These are phyloP conservation scores for Psilocybe cubensis DNA, from an alignment of 768 basidiomycete genomes.

Conservation along the genomic window DNA sequence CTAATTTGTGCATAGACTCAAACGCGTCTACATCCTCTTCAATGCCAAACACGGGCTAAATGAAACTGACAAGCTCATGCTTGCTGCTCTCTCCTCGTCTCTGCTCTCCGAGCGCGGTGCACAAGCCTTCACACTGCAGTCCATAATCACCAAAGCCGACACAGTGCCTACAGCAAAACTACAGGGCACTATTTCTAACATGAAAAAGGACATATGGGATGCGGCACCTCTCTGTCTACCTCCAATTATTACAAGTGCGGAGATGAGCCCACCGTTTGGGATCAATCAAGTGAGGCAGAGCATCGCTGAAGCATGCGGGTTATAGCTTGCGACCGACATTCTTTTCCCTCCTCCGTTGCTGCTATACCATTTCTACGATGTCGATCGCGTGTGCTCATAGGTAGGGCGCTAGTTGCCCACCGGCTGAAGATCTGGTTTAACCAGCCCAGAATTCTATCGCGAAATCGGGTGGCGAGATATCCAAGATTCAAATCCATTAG, in stretches of 20 bases:
- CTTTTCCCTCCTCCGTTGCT: too few relatives aligned
- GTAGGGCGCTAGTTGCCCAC: too few relatives aligned
- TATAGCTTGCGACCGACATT: constrained; percentile 5
- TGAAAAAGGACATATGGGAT: constrained; percentile 56
- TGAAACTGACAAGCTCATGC: constrained; percentile 62
- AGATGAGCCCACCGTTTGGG: constrained; percentile 55
- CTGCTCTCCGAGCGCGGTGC: constrained; percentile 41
- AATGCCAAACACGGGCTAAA: constrained; percentile 69
- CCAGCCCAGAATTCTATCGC: too few relatives aligned
- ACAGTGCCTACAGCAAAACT: constrained; percentile 41
- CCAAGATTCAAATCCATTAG: too few relatives aligned
- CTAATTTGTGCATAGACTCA: constrained; percentile 46
- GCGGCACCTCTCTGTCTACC: constrained; percentile 65
- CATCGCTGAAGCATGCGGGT: constrained; percentile 62
- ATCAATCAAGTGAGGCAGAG: constrained; percentile 59
- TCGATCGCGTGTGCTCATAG: too few relatives aligned
- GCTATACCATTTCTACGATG: too few relatives aligned
- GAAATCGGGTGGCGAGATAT: too few relatives aligned
- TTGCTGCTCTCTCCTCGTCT: constrained; percentile 49
- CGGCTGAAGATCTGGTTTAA: too few relatives aligned
- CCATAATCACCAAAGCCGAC: constrained; percentile 76
- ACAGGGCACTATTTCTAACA: constrained; percentile 37
- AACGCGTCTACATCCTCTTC: constrained; percentile 71
- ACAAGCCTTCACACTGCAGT: constrained; percentile 63
- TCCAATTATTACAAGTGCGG: constrained; percentile 60